Evolutionary conservation across 805 yeast species (phyloP).

Genomic region (Citeromyces matritensis): DNA sequence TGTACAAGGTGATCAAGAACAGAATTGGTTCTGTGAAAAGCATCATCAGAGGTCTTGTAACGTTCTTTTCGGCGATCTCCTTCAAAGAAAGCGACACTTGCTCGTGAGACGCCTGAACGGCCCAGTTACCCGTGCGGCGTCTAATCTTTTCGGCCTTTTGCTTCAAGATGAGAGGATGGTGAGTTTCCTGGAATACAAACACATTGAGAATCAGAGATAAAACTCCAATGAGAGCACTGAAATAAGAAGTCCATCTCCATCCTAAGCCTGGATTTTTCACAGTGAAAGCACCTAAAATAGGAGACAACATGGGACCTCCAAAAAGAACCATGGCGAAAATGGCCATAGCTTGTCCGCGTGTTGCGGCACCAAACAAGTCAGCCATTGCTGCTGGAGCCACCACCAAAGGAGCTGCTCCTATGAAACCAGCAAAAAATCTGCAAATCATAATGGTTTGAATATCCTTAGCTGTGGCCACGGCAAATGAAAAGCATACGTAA

Average conservation of each 20-base stretch:
- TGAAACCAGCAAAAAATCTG: slow-evolving; percentile 66
- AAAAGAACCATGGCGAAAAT: slow-evolving; percentile 62
- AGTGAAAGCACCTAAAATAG: slow-evolving; percentile 63
- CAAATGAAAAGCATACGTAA: slow-evolving; percentile 48
- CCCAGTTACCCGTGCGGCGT: slow-evolving; percentile 67
- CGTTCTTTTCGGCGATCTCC: slow-evolving; percentile 47
- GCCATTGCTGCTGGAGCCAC: slow-evolving; percentile 82
- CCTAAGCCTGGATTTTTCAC: slow-evolving; percentile 38
- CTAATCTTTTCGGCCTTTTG: slow-evolving; percentile 50
- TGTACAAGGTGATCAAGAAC: slow-evolving; percentile 52
- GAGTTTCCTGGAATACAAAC: slow-evolving; percentile 50
- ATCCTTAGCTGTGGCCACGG: slow-evolving; percentile 66
- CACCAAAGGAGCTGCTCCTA: slow-evolving; percentile 78
- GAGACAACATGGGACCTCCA: slow-evolving; percentile 71
- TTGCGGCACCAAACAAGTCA: slow-evolving; percentile 52
- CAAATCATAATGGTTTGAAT: slow-evolving; percentile 64
- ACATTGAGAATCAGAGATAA: slow-evolving; percentile 20
- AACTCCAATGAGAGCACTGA: slow-evolving; percentile 47
- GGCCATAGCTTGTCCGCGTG: slow-evolving; percentile 66
- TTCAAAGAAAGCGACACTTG: slow-evolving; percentile 35
- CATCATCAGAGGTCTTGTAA: slow-evolving; percentile 58
- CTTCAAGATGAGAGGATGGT: slow-evolving; percentile 51
- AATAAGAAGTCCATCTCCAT: slow-evolving; percentile 69
- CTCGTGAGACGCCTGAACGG: slow-evolving; percentile 67
- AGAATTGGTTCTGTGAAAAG: slow-evolving; percentile 58